A percentile compares a stretch with the other conserved stretches of the same genome.
These are phyloP conservation scores for Ambrosiella cleistominuta DNA, from an alignment of 2,329 filamentous ascomycete genomes.

Conservation along the genomic window DNA sequence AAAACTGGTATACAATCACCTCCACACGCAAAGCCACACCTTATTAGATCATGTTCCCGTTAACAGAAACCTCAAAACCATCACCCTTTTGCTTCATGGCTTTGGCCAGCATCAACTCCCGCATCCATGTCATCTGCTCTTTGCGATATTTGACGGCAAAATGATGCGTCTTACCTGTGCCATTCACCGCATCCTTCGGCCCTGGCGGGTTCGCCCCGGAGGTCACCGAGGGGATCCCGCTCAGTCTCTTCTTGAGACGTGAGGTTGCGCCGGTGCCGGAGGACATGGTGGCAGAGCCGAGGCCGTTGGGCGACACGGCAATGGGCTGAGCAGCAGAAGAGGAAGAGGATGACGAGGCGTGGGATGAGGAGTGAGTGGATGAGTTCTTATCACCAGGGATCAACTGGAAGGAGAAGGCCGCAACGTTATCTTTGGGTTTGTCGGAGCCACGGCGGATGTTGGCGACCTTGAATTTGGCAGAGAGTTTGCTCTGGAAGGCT, in stretches of 20 bases:
- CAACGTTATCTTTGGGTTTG: constrained; percentile 36
- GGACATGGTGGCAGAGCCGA: constrained; percentile 8
- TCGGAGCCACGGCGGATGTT: constrained; percentile 38
- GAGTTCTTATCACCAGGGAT: constrained; percentile 47
- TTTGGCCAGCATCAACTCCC: constrained; percentile 81
- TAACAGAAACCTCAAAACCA: constrained; percentile 67
- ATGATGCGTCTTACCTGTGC: constrained; percentile 71
- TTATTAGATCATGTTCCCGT: constrained; percentile 53
- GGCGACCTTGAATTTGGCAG: constrained; percentile 71
- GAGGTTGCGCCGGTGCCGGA: neutral
- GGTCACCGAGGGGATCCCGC: constrained; percentile 18
- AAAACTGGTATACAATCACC: constrained; percentile 5
- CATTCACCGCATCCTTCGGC: constrained; percentile 33
- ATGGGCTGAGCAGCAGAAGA: constrained; percentile 6
- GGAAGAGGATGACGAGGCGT: too few relatives aligned
- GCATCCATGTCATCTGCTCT: constrained; percentile 94
- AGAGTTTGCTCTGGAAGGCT: constrained; percentile 62
- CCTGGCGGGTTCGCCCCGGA: constrained; percentile 17
- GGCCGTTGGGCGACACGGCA: constrained; percentile 1
- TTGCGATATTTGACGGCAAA: constrained; percentile 79
- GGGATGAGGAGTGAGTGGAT: neutral
- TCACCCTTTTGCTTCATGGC: constrained; percentile 69
- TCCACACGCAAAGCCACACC: neutral
- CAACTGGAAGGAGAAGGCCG: constrained; percentile 71
- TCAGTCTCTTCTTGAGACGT: constrained; percentile 11